Evolutionary conservation across 2,329 filamentous ascomycete genomes (phyloP).

Genomic region (Stachybotrys chlorohalonatus): DNA sequence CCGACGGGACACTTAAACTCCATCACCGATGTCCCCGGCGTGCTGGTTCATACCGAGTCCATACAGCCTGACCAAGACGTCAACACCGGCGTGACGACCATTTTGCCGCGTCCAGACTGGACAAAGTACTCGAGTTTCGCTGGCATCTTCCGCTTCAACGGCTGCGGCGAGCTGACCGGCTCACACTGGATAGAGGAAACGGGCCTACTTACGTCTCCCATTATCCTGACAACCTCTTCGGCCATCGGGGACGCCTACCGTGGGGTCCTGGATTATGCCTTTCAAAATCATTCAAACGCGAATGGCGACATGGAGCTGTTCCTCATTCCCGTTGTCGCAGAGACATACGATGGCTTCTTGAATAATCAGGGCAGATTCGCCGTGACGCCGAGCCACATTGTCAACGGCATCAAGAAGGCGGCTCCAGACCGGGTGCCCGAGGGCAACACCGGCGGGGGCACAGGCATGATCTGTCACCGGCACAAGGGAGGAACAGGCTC

Average conservation of each 20-base stretch:
- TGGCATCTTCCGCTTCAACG: constrained; percentile 52
- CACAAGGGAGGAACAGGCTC: constrained; percentile 61
- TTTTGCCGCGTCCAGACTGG: constrained; percentile 37
- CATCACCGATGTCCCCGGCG: constrained; percentile 40
- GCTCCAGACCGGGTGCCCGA: constrained; percentile 43
- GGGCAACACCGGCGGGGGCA: constrained; percentile 58
- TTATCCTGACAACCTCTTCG: constrained; percentile 51
- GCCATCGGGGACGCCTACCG: constrained; percentile 49
- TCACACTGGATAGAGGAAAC: constrained; percentile 54
- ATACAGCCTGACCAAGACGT: constrained; percentile 26
- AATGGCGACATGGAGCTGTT: constrained; percentile 41
- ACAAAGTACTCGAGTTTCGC: constrained; percentile 34
- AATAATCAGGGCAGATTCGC: constrained; percentile 48
- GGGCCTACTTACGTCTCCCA: constrained; percentile 48
- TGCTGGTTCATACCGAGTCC: constrained; percentile 36
- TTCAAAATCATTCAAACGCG: constrained; percentile 31
- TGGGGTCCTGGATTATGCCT: constrained; percentile 47
- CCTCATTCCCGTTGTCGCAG: constrained; percentile 47
- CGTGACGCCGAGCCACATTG: constrained; percentile 43
- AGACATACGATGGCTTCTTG: constrained; percentile 55
- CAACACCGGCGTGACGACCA: constrained; percentile 41
- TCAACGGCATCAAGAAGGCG: constrained; percentile 43
- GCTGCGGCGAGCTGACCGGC: constrained; percentile 54
- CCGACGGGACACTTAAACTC: constrained; percentile 36
- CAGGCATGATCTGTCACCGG: constrained; percentile 57